Conservation (phyloP, 371 early-diverging fungal species). For the Rhizopus microsporus region DNA sequence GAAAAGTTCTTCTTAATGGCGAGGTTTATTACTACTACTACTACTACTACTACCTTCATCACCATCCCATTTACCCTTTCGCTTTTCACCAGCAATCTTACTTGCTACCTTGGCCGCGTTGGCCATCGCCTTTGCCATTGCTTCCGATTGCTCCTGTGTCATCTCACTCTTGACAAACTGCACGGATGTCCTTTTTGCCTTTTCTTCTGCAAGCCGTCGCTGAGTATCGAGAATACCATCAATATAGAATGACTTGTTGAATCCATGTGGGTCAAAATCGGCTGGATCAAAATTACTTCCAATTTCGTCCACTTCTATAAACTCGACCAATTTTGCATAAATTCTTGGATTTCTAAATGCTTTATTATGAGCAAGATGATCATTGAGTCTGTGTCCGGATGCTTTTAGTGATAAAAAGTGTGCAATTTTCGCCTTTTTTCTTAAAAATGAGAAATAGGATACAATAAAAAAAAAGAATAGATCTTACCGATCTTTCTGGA, state of each 20-base stretch:
- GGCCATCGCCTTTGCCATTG: slow-evolving; percentile 45
- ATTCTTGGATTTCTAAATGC: slow-evolving; percentile 82
- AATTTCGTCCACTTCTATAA: slow-evolving; percentile 69
- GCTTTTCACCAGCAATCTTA: slow-evolving; percentile 29
- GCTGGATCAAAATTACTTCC: slow-evolving; percentile 65
- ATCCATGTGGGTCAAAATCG: slow-evolving; percentile 61
- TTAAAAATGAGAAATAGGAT: too few relatives aligned
- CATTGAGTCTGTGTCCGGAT: slow-evolving; percentile 65
- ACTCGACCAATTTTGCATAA: slow-evolving; percentile 76
- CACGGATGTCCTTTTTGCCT: slow-evolving; percentile 29
- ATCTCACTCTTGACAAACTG: slow-evolving; percentile 26
- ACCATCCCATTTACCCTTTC: slow-evolving; percentile 22
- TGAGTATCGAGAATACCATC: slow-evolving; percentile 55
- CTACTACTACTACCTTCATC: not conserved
- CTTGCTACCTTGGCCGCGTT: slow-evolving; percentile 44
- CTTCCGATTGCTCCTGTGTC: slow-evolving; percentile 26
- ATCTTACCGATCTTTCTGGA: slow-evolving; percentile 49
- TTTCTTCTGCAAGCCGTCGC: slow-evolving; percentile 42
- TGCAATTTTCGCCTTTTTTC: slow-evolving; percentile 56
- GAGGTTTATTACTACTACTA: slow-evolving; percentile 3
- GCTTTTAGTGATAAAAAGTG: slow-evolving; percentile 60
- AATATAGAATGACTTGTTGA: slow-evolving; percentile 48
- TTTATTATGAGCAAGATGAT: slow-evolving; percentile 67
- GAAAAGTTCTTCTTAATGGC: not conserved
- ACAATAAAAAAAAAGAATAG: slow-evolving; percentile 5